phyloP scores from a whole-genome alignment of 768 basidiomycete species.

The Pholiota molesta region DNA sequence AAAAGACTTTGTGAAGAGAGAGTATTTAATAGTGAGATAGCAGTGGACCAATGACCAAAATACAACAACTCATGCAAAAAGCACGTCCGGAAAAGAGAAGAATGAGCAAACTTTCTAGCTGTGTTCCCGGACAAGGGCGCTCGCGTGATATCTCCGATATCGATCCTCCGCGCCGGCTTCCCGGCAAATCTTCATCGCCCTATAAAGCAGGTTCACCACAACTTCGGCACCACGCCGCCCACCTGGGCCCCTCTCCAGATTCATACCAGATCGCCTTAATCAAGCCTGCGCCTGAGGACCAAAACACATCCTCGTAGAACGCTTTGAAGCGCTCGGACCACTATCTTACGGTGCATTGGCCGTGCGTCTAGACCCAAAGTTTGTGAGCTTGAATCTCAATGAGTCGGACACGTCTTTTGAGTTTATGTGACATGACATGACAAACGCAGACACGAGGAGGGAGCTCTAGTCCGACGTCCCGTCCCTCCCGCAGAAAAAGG shows the following conservation, averaged over 20 bases:
- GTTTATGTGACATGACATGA: slow-evolving; percentile 1
- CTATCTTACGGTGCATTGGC: neutral
- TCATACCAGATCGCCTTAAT: neutral
- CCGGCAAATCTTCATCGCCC: slow-evolving; percentile 17
- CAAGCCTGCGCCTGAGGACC: neutral
- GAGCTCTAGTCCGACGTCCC: neutral
- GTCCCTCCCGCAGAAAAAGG: neutral
- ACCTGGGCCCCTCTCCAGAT: neutral
- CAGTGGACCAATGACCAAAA: neutral
- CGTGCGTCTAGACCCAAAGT: neutral
- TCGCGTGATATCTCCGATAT: slow-evolving; percentile 20
- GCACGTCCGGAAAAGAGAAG: neutral
- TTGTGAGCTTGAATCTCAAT: neutral
- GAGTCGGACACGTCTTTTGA: neutral
- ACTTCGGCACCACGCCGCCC: slow-evolving; percentile 8
- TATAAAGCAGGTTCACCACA: slow-evolving; percentile 10
- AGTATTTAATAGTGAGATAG: neutral
- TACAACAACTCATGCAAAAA: slow-evolving; percentile 5
- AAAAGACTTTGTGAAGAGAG: neutral
- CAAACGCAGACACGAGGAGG: neutral
- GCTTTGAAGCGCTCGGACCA: neutral
- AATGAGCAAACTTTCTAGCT: neutral
- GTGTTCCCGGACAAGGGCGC: slow-evolving; percentile 23
- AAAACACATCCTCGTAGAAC: neutral
- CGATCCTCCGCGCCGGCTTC: slow-evolving; percentile 18